Evolutionary conservation across 2,329 filamentous ascomycete species (phyloP), one percentile per base, ranked within the genome.

Genomic region (Neonectria punicea): DNA sequence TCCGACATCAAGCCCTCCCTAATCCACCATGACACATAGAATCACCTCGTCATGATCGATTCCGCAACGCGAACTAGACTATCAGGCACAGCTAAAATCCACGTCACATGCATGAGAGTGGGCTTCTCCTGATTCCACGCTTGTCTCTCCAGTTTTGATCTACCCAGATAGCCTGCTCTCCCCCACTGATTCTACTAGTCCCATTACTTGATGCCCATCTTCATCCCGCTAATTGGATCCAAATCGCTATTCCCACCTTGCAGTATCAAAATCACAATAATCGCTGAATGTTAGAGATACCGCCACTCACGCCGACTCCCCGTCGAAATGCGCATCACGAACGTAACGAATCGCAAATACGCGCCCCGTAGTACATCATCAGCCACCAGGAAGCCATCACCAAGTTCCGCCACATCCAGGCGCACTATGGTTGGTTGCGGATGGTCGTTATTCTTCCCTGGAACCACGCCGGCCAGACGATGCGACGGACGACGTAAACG

Each of bases 401-500:
- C 10, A 57, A 18, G 41, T 65, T 61, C 25, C 59, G 58, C 53
- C 53, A 65, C 53, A 61, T 54, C 63, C 63, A 65, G 39, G 61
- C 58, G 30, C 43, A 34, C 58, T 56, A 65, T 32, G 53, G 53
- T 20, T 62, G 63, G 32, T 41, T 61, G 34, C 53, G 53, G 25
- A 65, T 60, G 30, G 18, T 22, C 9, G 20, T 20, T 11, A 34
- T 49, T 43, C 55, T 61, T 32, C 25, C 20, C n/a, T 47, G 28
- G 7, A 36, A 41, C 58, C 34, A 54, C 13, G 4, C 13, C n/a
- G 63, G 58, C 18, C 30, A 36, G n/a, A 39, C 18, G 25, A 58
- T 5, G 22, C 53, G 36, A 30, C 41, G 16, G n/a, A 49, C 5
- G 13, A 18, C 22, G 53, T 65, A 65, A 16, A 49, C 16, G 11